Conservation (phyloP, 1,139 yeast genomes). For the Yamadazyma diddensiae region DNA sequence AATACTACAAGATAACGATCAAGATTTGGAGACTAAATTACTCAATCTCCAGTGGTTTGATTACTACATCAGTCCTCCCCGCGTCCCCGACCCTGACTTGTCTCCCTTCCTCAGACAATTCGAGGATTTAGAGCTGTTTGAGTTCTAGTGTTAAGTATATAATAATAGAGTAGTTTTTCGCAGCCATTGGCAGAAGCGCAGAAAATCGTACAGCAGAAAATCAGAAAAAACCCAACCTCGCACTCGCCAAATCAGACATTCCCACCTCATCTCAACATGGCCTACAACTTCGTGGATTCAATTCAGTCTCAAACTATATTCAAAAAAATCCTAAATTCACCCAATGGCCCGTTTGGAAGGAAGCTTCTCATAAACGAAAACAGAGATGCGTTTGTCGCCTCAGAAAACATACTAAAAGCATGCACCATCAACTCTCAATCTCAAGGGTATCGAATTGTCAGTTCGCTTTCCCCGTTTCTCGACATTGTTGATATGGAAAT, state of each 20-base stretch:
- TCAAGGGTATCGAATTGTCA: constrained; percentile 20
- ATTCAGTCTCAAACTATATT: constrained; percentile 19
- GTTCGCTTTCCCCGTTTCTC: constrained; percentile 9
- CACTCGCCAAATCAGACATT: not conserved
- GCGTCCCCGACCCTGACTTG: no score
- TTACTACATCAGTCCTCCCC: no score
- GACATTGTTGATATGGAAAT: constrained; percentile 24
- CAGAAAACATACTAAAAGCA: constrained; percentile 27
- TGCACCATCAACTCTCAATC: constrained; percentile 23
- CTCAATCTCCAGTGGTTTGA: no score
- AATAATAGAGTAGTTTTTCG: no score
- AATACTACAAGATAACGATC: no score
- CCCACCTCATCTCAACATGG: not conserved
- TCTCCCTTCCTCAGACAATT: no score
- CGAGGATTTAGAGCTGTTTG: no score
- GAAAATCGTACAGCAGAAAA: no score
- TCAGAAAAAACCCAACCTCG: no score
- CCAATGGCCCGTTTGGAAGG: constrained; percentile 11
- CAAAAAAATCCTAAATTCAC: constrained; percentile 11
- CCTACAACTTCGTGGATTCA: constrained; percentile 9
- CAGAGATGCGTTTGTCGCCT: constrained; percentile 29
- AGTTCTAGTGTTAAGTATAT: no score
- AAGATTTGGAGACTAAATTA: no score
- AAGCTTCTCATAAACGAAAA: constrained; percentile 22
- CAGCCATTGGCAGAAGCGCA: no score